Percentiles rank a stretch among this genome's conserved stretches.
Evolutionary conservation across 148 eudicot species (phyloP).

Genomic region (Arbutus unedo): DNA sequence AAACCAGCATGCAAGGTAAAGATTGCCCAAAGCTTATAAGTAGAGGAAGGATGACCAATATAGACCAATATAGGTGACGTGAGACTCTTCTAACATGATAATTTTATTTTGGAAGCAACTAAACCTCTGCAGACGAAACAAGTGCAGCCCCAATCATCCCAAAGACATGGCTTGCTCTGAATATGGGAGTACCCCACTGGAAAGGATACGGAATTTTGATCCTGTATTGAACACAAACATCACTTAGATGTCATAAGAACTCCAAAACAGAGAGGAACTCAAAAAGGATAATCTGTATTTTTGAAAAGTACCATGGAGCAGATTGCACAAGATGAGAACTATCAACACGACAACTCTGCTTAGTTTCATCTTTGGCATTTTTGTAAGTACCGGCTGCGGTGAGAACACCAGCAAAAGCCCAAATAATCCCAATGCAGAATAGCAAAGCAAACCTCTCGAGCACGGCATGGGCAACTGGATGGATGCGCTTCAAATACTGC

Average conservation of each 20-base stretch:
- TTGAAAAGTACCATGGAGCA: conserved; percentile 77
- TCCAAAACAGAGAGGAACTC: background rate
- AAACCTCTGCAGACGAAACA: conserved; percentile 90
- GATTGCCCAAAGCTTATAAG: too few species aligned
- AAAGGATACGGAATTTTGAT: conserved; percentile 82
- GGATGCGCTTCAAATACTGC: conserved; percentile 66
- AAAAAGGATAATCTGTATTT: background rate
- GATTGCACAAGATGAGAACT: conserved; percentile 58
- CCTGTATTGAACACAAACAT: conserved; percentile 39
- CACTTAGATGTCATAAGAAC: background rate
- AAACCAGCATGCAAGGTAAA: too few species aligned
- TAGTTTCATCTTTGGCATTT: conserved; percentile 41
- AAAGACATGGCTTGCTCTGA: conserved; percentile 89
- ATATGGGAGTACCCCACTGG: conserved; percentile 92
- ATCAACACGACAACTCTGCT: conserved; percentile 75
- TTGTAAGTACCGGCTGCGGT: conserved; percentile 89
- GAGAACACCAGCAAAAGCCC: conserved; percentile 93
- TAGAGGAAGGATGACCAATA: too few species aligned
- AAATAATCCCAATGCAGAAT: conserved; percentile 58
- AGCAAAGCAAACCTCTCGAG: conserved; percentile 89
- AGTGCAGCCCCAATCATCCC: conserved; percentile 99
- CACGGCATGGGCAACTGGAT: conserved; percentile 30
- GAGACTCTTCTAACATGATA: background rate
- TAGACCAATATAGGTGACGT: too few species aligned
- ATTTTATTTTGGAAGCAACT: conserved; percentile 1